phyloP scores from a whole-genome alignment of 2,329 filamentous ascomycete genomes.

The Talaromyces sp. region DNA sequence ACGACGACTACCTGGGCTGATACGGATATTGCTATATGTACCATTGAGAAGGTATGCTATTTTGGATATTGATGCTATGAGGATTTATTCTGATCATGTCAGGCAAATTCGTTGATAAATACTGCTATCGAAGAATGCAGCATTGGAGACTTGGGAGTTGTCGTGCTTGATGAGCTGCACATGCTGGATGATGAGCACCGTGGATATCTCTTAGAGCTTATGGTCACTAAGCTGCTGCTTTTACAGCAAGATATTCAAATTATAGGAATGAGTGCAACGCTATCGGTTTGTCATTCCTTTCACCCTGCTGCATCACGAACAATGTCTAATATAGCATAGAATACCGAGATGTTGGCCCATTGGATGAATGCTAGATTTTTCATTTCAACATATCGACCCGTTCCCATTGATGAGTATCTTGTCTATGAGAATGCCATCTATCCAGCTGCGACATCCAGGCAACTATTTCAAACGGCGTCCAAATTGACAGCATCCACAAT shows the following conservation, averaged over 20 bases:
- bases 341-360: constrained; percentile 67
- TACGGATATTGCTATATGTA: constrained; percentile 77
- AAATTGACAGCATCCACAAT: constrained; percentile 54
- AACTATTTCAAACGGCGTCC: constrained; percentile 60
- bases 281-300: constrained; percentile 58
- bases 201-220: constrained; percentile 74
- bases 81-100: constrained; percentile 4
- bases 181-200: constrained; percentile 78
- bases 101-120: constrained; percentile 77
- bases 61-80: not conserved
- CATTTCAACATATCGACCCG: constrained; percentile 70
- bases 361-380: constrained; percentile 75
- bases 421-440: constrained; percentile 73
- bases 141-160: constrained; percentile 64
- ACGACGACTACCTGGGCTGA: constrained; percentile 69
- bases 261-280: constrained; percentile 77
- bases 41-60: constrained; percentile 69
- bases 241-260: constrained; percentile 70
- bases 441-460: constrained; percentile 60
- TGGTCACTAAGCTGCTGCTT: constrained; percentile 72
- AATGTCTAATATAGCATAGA: constrained; percentile 54
- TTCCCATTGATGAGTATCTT: constrained; percentile 75
- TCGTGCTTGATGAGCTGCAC: constrained; percentile 78
- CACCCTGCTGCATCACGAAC: too few species aligned
- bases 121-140: constrained; percentile 71